Evolutionary conservation across 2,329 filamentous ascomycete species (phyloP), one percentile per base, ranked within the genome.

Genomic region (Neopestalotiopsis clavispora): DNA sequence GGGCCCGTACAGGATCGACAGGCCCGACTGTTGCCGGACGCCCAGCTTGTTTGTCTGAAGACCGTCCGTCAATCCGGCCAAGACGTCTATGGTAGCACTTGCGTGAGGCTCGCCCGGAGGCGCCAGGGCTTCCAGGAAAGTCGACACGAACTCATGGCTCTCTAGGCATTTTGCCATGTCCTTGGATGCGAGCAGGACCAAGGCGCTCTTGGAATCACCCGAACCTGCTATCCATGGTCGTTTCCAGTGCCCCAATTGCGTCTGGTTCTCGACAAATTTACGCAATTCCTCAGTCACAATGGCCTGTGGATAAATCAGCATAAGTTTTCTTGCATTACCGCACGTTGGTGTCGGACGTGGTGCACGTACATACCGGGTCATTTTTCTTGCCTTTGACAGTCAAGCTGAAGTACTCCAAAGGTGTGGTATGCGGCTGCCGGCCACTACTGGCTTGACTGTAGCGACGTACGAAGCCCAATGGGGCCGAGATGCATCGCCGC

Each of bases 31-130:
- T 6, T 80, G 77, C 17, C 75, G 73, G 59, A 75, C 72, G 40
- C 76, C 75, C 17, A 76, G 75, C 28, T 72, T 69, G 5, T 75
- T 72, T 9, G 83, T 82, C 28, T 82, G 78, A 40, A 91, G 77
- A 9, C 85, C 83, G 74, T 91, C 89, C 34, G 90, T 84, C 4
- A 89, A 85, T 13, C 85, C 90, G 30, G 81, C 81, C 14, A 91
- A 71, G 7, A 90, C 78, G 70, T 85, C 67, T 28, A 69, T n/a
- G 17, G 68, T 38, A 4, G 30, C 9, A n/a, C 14, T 45, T 6
- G n/a, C 34, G n/a, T 20, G 80, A 17, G 67, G 45, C 6, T n/a
- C 14, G 14, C 23, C 57, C n/a, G 64, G 60, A 1, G 52, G 64
- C 30, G 71, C 71, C 62, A 80, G 71, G 14, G 65, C 69, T 63